Conservation (phyloP, 176 grass and related monocot species). For the Rhynchospora pubera region DNA sequence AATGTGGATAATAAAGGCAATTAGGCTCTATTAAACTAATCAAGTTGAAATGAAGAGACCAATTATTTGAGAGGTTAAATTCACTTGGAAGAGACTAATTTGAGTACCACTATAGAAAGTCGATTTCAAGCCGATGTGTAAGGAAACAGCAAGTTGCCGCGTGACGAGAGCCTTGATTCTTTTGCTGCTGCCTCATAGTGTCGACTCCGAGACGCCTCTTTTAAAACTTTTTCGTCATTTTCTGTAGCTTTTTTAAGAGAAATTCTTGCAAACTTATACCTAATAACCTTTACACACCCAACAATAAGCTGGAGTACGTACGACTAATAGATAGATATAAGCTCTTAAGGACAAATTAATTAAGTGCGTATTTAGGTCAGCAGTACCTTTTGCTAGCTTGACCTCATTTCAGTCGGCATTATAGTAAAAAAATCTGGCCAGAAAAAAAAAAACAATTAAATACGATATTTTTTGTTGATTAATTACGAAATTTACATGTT, state of each 20-base stretch:
- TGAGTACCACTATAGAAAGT: not conserved
- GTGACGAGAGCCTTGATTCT: constrained; percentile 52
- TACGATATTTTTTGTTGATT: not conserved
- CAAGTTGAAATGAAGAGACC: constrained; percentile 1
- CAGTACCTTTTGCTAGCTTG: not conserved
- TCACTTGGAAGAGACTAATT: not conserved
- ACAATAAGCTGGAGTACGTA: not conserved
- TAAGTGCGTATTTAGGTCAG: not conserved
- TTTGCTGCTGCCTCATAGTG: constrained; percentile 27
- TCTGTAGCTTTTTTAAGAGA: not conserved
- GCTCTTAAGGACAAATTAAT: not conserved
- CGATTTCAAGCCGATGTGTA: constrained; percentile 22
- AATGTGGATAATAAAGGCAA: constrained; percentile 32
- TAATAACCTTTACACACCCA: constrained; percentile 1
- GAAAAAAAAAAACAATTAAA: not conserved
- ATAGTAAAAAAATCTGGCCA: not conserved
- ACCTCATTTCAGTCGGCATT: not conserved
- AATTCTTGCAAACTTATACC: not conserved
- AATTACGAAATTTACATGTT: not conserved
- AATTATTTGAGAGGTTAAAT: constrained; percentile 25
- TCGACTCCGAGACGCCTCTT: constrained; percentile 40
- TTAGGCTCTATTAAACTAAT: constrained; percentile 18
- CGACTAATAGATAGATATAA: not conserved
- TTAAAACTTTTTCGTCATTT: constrained; percentile 7
- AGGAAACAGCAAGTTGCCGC: constrained; percentile 18